phyloP scores from a whole-genome alignment of 1,139 yeast species.

The Yamadazyma blattariae region DNA sequence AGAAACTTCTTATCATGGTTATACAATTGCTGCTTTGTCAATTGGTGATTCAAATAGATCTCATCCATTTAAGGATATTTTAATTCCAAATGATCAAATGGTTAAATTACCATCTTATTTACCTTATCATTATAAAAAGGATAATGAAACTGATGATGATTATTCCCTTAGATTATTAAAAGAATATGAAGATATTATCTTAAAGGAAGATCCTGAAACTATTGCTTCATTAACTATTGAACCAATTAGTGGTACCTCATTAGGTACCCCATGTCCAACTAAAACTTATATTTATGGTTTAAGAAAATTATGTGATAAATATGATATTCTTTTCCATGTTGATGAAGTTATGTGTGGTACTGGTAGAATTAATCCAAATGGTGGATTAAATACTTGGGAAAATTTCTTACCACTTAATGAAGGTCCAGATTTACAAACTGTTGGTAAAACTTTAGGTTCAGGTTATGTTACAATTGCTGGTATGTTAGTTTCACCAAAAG shows the following conservation, averaged over 20 bases:
- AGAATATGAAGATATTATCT: conserved; percentile 47
- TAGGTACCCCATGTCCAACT: conserved; percentile 56
- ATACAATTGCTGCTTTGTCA: conserved; percentile 53
- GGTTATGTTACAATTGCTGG: conserved; percentile 65
- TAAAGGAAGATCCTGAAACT: conserved; percentile 50
- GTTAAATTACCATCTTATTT: conserved; percentile 47
- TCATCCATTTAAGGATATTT: conserved; percentile 38
- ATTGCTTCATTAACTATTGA: conserved; percentile 54
- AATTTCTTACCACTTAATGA: conserved; percentile 36
- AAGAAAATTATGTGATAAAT: conserved; percentile 52
- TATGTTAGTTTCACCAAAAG: conserved; percentile 49
- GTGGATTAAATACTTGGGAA: conserved; percentile 48
- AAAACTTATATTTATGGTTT: conserved; percentile 57
- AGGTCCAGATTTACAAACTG: conserved; percentile 60
- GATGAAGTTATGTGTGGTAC: conserved; percentile 71
- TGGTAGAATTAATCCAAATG: conserved; percentile 42
- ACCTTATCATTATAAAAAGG: conserved; percentile 48
- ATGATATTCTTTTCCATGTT: conserved; percentile 54
- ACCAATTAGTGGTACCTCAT: conserved; percentile 57
- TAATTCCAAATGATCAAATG: conserved; percentile 36
- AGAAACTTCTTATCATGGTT: conserved; percentile 57
- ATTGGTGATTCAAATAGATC: conserved; percentile 44
- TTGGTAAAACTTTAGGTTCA: conserved; percentile 64
- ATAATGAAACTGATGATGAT: conserved; percentile 47
- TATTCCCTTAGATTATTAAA: conserved; percentile 45